Evolutionary conservation across 2,329 filamentous ascomycete genomes (phyloP).

Genomic region (Colletotrichum viniferum): DNA sequence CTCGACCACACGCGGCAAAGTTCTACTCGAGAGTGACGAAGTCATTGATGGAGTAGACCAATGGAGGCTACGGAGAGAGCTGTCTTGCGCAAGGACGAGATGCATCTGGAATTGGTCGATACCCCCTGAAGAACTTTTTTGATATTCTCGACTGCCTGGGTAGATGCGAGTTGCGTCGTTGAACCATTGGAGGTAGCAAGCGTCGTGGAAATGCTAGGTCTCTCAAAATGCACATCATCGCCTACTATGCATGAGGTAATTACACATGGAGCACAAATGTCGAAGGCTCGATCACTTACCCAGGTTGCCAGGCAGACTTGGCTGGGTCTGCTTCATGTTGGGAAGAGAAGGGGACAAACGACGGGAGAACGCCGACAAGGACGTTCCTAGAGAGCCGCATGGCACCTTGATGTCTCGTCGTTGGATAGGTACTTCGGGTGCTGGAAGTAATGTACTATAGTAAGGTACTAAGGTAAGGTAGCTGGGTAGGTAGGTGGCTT

Average conservation of each 20-base stretch:
- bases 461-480: too few species aligned
- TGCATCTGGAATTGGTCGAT: not conserved
- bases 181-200: not conserved
- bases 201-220: not conserved
- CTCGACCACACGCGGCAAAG: slow-evolving; percentile 79
- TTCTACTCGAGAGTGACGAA: slow-evolving; percentile 89
- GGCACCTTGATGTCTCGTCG: not conserved
- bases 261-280: not conserved
- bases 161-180: not conserved
- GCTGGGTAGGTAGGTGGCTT: not conserved
- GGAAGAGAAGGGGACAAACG: not conserved
- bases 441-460: not conserved
- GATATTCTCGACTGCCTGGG: not conserved
- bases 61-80: not conserved
- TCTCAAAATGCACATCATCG: not conserved
- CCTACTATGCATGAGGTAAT: not conserved
- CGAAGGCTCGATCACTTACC: not conserved
- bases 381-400: not conserved
- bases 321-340: not conserved
- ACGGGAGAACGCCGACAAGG: not conserved
- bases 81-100: not conserved
- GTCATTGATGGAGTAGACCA: slow-evolving; percentile 67
- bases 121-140: not conserved
- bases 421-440: not conserved
- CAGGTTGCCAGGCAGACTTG: not conserved